Conservation (phyloP, 192 early-diverging fungal species). For the Backusella westeae region DNA sequence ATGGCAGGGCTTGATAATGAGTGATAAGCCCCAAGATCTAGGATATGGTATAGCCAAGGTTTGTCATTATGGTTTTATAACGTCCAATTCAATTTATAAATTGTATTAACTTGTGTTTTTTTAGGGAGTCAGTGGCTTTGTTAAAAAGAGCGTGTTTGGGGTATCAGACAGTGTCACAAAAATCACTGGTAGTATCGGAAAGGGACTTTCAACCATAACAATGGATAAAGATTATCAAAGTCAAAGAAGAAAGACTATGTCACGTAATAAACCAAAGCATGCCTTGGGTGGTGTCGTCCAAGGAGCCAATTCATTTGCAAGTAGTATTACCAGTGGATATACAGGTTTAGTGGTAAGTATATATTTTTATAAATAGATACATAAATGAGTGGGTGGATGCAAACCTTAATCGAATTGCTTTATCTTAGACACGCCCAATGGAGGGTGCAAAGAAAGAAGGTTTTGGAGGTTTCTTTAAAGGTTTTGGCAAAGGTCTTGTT, state of each 20-base stretch:
- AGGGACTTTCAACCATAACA: slow-evolving; percentile 93
- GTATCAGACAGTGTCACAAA: slow-evolving; percentile 93
- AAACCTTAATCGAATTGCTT: slow-evolving; percentile 24
- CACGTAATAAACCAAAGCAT: slow-evolving; percentile 88
- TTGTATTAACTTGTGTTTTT: background rate
- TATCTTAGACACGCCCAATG: slow-evolving; percentile 64
- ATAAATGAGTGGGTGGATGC: background rate
- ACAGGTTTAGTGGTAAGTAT: slow-evolving; percentile 79
- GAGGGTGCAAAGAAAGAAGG: slow-evolving; percentile 89
- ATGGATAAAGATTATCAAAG: slow-evolving; percentile 91
- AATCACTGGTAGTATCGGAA: slow-evolving; percentile 94
- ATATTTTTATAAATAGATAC: background rate
- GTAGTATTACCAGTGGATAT: slow-evolving; percentile 83
- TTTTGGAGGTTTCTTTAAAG: slow-evolving; percentile 92
- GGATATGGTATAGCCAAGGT: slow-evolving; percentile 91
- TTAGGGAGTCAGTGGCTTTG: slow-evolving; percentile 70
- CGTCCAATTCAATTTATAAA: background rate
- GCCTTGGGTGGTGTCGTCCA: slow-evolving; percentile 84
- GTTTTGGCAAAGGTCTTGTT: slow-evolving; percentile 90
- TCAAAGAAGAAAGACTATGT: slow-evolving; percentile 71
- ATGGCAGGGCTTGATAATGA: slow-evolving; percentile 94
- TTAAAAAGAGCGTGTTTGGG: slow-evolving; percentile 97
- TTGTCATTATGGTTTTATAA: slow-evolving; percentile 24
- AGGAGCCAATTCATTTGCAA: slow-evolving; percentile 83
- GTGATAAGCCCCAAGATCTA: slow-evolving; percentile 90